These are phyloP conservation scores for Xylaria scruposa DNA, from an alignment of 495 filamentous ascomycete genomes.

Conservation along the genomic window DNA sequence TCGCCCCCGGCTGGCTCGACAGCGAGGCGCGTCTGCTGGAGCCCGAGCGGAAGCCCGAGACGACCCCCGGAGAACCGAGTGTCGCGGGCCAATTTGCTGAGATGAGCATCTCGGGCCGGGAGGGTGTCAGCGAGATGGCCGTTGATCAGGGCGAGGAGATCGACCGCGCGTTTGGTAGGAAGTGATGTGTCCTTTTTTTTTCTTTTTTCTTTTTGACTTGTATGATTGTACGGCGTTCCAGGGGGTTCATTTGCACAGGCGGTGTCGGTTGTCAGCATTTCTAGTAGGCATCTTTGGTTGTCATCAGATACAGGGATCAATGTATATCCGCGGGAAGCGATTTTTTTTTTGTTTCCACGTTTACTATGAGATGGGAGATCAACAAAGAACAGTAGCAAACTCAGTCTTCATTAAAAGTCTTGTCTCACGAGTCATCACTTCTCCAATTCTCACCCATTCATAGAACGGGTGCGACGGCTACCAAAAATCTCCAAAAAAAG, in stretches of 20 bases:
- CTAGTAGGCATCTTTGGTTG: not conserved
- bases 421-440: not conserved
- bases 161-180: constrained; percentile 86
- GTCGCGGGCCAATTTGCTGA: constrained; percentile 34
- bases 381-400: not conserved
- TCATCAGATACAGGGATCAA: constrained; percentile 3
- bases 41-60: constrained; percentile 61
- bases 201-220: not conserved
- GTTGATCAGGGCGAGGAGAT: constrained; percentile 77
- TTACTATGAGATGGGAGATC: no score
- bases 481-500: not conserved
- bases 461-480: not conserved
- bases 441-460: not conserved
- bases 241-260: constrained; percentile 15
- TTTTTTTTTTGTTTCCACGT: not conserved
- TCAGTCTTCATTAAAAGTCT: not conserved
- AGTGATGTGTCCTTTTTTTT: constrained; percentile 19
- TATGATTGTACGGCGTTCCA: constrained; percentile 7
- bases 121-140: constrained; percentile 52
- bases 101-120: constrained; percentile 48
- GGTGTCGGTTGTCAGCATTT: not conserved
- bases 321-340: not conserved
- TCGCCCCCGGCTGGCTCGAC: constrained; percentile 95
- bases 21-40: constrained; percentile 83
- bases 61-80: constrained; percentile 21